Base-by-base conservation (phyloP, 1,139 yeast genomes). In the Sugiyamaella paludigena region DNA sequence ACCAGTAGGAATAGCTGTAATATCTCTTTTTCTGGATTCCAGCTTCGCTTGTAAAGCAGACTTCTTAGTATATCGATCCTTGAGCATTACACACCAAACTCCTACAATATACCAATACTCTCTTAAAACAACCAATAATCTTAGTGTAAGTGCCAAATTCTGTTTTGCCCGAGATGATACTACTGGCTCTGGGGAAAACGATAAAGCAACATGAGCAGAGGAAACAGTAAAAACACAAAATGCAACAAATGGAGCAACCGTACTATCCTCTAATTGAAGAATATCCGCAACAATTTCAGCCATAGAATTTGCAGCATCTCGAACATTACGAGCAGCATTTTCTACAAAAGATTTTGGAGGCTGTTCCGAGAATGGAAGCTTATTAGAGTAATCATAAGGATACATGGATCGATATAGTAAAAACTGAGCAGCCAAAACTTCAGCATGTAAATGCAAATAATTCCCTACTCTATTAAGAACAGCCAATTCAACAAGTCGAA, bases 201-300 rank as follows among this genome's bases (percentile, higher is more conserved):
- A 65, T 47, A 65, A 60, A 36, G 67, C 69, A 33, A 68, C 64
- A 38, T 68, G 71, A 12, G 65, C 68, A 1, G 68, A 65, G 1
- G 71, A 67, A 2, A 68, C 61, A 13, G 68, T 60, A 48, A 65
- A 67, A 7, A 67, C 67, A 31, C 69, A 66, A 51, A 64, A 68
- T 7, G 68, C 68, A 16, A 67, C 62, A 51, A 68, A 68, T 3
- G 72, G 70, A 0, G 72, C 69, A 16, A 69, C 64, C 1, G 65
- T 57, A 31, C 66, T 57, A 39, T 67, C 69, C 39, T 62, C 66
- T 31, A 61, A 53, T 39, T 62, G 63, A 13, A 65, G 52, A 32
- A 63, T 57, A 47, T 68, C 71, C 26, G 54, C 52, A 12, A 67
- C 55, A 42, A 67, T 64, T 12, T 55, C 56, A 1, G 70, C 63